Evolutionary conservation across 2,329 filamentous ascomycete genomes (phyloP), one percentile per base, ranked within the genome.

Genomic region (Trichoderma brevicompactum): DNA sequence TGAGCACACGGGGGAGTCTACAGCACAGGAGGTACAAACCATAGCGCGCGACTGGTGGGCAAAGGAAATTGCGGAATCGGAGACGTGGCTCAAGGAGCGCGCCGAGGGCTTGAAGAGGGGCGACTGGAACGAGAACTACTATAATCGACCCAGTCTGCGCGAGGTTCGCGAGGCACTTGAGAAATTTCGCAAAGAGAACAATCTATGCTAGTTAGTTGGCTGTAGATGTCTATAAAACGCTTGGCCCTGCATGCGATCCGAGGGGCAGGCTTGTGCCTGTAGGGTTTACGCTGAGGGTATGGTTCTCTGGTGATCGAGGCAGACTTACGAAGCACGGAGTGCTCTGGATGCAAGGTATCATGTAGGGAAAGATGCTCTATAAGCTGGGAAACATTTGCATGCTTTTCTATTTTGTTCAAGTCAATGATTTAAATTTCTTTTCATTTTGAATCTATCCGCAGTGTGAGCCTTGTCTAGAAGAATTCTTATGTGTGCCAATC

Each of bases 41-140:
- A 76, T 77, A 8, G 82, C 82, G 0, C 76, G 72, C 41, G 72
- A 74, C 2, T 85, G 83, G 78, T 87, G 84, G 84, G 69, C 68
- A 12, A 71, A 68, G 34, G 83, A 86, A 72, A 75, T 86, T 54
- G 72, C 76, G 32, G 78, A 74, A 38, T 81, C 84, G 0, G 81
- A 84, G 71, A 70, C 74, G 7, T 86, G 83, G 72, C 71, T 86
- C 48, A 70, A 73, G 28, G 69, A 75, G 59, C 78, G 84, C 64
- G 72, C 77, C 2, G 73, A 75, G 40, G 75, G 74, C 15, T 74
- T 77, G 68, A 76, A 75, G 66, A 70, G 66, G 6, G 82, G 82
- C 2, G 70, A 73, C 50, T 85, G 83, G 83, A 76, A 80, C 19
- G 79, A 79, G 53, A 86, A 86, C 67, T 80, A 80, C 67, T 86